Evolutionary conservation across 164 flowering plant genomes (phyloP).

Genomic region (Liriodendron chinense): DNA sequence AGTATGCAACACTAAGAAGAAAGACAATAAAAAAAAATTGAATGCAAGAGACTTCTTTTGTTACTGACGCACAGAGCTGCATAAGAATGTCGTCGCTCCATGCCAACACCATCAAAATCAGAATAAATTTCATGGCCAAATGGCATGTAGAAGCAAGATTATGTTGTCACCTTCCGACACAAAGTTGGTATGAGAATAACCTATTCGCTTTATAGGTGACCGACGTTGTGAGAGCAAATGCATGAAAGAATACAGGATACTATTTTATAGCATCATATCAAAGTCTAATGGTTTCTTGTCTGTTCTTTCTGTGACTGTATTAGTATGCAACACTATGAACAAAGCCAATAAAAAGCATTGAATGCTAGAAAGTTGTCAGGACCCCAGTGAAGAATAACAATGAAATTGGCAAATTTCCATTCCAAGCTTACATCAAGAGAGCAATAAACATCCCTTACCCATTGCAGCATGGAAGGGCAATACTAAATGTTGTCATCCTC

Average conservation of each 20-base stretch:
- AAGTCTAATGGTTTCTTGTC: not conserved
- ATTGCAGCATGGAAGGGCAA: conserved; percentile 3
- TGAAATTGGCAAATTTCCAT: not conserved
- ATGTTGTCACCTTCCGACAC: conserved; percentile 65
- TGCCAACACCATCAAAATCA: conserved; percentile 6
- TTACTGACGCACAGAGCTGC: not conserved
- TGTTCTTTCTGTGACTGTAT: not conserved
- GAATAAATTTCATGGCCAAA: conserved; percentile 14
- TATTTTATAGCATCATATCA: not conserved
- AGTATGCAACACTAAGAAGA: not conserved
- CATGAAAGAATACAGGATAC: not conserved
- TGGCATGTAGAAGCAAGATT: conserved; percentile 13
- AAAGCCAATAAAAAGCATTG: not conserved
- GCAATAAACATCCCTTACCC: not conserved
- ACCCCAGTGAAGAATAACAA: not conserved
- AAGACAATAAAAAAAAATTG: not conserved
- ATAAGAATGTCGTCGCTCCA: not conserved
- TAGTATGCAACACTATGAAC: not conserved
- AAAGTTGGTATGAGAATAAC: conserved; percentile 20
- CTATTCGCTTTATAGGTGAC: conserved; percentile 12
- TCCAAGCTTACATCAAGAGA: not conserved
- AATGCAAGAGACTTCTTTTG: not conserved
- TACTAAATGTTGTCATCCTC: conserved; percentile 18
- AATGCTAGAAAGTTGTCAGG: not conserved
- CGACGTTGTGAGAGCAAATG: not conserved